These are phyloP conservation scores for Vitis amurensis DNA, from an alignment of 164 flowering plant genomes.

Conservation along the genomic window DNA sequence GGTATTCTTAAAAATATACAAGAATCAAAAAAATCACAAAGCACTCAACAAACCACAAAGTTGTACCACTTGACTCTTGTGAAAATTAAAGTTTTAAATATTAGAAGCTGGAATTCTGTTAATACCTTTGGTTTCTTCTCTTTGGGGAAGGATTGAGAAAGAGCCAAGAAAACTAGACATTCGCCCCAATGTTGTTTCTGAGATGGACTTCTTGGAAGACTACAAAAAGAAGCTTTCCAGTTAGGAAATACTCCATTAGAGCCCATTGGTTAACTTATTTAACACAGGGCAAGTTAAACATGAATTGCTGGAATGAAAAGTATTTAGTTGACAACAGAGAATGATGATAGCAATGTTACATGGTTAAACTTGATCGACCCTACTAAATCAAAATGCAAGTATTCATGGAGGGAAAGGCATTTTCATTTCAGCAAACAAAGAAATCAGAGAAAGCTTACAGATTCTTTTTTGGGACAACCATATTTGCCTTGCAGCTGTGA, in stretches of 20 bases:
- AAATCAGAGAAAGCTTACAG: slow-evolving; percentile 31
- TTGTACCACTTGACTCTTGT: background rate
- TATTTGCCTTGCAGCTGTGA: slow-evolving; percentile 50
- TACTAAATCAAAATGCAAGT: background rate
- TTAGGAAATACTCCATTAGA: slow-evolving; percentile 4
- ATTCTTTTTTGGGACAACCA: slow-evolving; percentile 37
- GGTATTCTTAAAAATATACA: too few relatives aligned
- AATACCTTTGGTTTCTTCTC: slow-evolving; percentile 37
- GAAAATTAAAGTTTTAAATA: background rate
- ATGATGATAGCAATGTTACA: too few relatives aligned
- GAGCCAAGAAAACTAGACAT: slow-evolving; percentile 43
- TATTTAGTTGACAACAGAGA: background rate
- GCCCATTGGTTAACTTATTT: background rate
- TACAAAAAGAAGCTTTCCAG: slow-evolving; percentile 14
- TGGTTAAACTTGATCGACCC: too few relatives aligned
- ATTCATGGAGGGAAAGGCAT: background rate
- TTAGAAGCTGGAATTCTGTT: background rate
- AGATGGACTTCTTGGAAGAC: slow-evolving; percentile 41
- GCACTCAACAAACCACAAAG: background rate
- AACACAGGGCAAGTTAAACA: background rate
- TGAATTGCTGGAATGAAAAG: background rate
- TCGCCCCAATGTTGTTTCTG: slow-evolving; percentile 39
- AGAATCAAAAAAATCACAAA: background rate
- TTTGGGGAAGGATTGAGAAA: slow-evolving; percentile 32
- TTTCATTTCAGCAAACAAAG: background rate